Base-by-base conservation (phyloP, 2,329 filamentous ascomycete genomes). In the Diaporthe ilicicola region DNA sequence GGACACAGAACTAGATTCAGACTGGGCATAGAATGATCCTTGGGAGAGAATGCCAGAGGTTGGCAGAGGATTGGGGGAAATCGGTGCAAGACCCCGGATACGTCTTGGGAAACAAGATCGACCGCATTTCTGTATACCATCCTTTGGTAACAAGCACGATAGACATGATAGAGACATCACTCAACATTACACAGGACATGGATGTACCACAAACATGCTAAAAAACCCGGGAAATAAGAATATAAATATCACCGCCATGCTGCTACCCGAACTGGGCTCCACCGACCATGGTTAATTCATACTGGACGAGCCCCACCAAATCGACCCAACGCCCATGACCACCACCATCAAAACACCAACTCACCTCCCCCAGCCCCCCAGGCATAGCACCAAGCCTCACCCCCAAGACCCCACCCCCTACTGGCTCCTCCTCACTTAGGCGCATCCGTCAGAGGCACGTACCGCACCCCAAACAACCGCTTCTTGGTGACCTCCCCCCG, bases 361-460 rank as follows among this genome's bases (percentile, higher is more conserved):
- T n/a, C n/a, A n/a, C n/a, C n/a, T n/a, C n/a, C n/a, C n/a, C n/a
- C n/a, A n/a, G n/a, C n/a, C n/a, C n/a, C n/a, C n/a, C n/a, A n/a
- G n/a, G n/a, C 5, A n/a, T 15, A 55, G 22, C 34, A 22, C 32
- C 6, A 19, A 8, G 5, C 37, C 8, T 39, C 37, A 34, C 32
- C 32, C 32, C 12, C 48, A 27, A 24, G 4, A 15, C 9, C 10
- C 22, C 34, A 56, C n/a, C 54, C 32, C 29, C 17, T 32, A 7
- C n/a, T n/a, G n/a, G n/a, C n/a, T n/a, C 32, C 32, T 2, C 27
- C 27, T 46, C 22, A 44, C 59, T 50, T 37, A 2, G 91, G 91
- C 27, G 91, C 87, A 82, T 94, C 91, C 5, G 92, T 94, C 81
- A 95, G 81, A 4, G 92, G 92, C 71, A 95, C 93, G 83, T 95